Evolutionary conservation across 768 basidiomycete species (phyloP), one percentile per base, ranked within the genome.

Genomic region (Podaxis sp.): DNA sequence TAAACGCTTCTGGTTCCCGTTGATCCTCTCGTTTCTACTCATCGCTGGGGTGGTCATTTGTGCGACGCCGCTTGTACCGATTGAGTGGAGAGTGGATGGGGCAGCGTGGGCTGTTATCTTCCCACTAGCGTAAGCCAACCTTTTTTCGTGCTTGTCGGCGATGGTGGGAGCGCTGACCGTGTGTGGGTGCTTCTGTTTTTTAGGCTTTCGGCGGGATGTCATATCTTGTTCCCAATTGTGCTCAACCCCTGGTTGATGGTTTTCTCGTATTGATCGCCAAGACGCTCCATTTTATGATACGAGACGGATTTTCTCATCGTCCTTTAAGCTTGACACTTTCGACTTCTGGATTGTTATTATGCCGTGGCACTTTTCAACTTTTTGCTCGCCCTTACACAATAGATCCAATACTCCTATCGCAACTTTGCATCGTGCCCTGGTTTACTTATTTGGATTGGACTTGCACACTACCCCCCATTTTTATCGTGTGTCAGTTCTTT

Each of bases 101-200:
- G 66, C 72, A 0, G 76, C 81, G 54, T 90, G 92, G 88, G 89
- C 90, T 24, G 88, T 93, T 9, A 85, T 89, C 49, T 80, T 94
- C 56, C 94, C 94, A 0, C 77, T 94, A 51, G 71, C 78, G 80
- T 83, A 66, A 69, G 81, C 75, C 51, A 33, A 33, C 50, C 43
- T 69, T 47, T n/a, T 60, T 62, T 55, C 37, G 37, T 56, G 19
- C 25, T 59, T 36, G 46, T 57, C 47, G 25, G 27, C 33, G 55
- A 22, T 17, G 29, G 9, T 25, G 37, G 63, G 29, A 53, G 12
- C 6, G 78, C 4, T 33, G 55, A 11, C 78, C 68, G 66, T 50
- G 75, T 85, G 55, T 46, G 19, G 43, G 33, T 33, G 8, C 33
- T 33, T 9, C 17, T 70, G 75, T 3, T 46, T 22, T 71, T 82